Conservation (phyloP, 306 rosid species). For the Neltuma alba region DNA sequence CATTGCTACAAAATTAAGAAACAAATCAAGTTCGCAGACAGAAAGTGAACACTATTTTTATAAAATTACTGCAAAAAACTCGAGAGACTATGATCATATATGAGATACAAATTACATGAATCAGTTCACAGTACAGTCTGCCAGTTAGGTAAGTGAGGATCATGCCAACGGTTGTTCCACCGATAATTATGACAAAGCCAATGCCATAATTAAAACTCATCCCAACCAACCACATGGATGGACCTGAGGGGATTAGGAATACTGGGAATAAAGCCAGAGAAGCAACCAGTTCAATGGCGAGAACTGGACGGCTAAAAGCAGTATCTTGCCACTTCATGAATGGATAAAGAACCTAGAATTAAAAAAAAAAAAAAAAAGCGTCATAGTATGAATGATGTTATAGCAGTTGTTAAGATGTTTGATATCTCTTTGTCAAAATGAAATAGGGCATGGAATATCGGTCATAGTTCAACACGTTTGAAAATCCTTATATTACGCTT, state of each 20-base stretch:
- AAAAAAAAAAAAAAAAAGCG: slow-evolving; percentile 11
- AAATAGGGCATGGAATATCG: not conserved
- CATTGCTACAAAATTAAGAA: slow-evolving; percentile 61
- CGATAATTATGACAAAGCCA: slow-evolving; percentile 84
- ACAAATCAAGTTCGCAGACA: slow-evolving; percentile 21
- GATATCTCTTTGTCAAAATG: not conserved
- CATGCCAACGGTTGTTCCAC: slow-evolving; percentile 95
- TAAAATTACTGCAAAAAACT: not conserved
- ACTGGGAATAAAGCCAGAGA: slow-evolving; percentile 88
- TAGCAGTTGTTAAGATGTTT: not conserved
- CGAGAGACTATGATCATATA: not conserved
- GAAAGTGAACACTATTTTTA: not conserved
- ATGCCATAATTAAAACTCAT: slow-evolving; percentile 95
- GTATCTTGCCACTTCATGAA: slow-evolving; percentile 93
- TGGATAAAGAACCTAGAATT: slow-evolving; percentile 70
- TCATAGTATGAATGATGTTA: slow-evolving; percentile 28
- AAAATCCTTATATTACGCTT: not conserved
- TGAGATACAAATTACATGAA: slow-evolving; percentile 62
- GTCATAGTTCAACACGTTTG: not conserved
- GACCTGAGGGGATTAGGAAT: slow-evolving; percentile 84
- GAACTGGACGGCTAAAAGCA: slow-evolving; percentile 90
- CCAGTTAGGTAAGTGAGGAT: slow-evolving; percentile 89
- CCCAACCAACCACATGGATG: slow-evolving; percentile 99
- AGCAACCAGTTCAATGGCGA: slow-evolving; percentile 78
- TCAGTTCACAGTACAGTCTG: slow-evolving; percentile 65